Conservation (phyloP, 2,329 filamentous ascomycete genomes). For the Tolypocladium endophyticum region DNA sequence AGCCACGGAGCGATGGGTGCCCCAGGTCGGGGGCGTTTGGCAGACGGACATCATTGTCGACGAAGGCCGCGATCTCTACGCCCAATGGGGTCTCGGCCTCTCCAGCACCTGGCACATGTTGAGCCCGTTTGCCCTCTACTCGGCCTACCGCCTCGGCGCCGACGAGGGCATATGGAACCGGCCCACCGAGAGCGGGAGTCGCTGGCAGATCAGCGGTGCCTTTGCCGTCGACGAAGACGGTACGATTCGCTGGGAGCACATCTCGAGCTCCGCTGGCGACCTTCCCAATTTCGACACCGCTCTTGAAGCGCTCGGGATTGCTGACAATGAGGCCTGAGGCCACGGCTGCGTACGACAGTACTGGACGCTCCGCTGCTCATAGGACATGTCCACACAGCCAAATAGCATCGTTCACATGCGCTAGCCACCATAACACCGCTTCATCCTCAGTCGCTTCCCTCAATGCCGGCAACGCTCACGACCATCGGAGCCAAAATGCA, state of each 20-base stretch:
- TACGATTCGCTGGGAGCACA: conserved; percentile 19
- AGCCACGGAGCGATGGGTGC: conserved; percentile 47
- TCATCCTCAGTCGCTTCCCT: not conserved
- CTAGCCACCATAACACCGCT: not conserved
- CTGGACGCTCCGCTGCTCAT: not conserved
- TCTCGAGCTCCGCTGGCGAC: conserved; percentile 18
- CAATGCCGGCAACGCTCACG: not conserved
- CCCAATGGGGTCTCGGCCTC: conserved; percentile 54
- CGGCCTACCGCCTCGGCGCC: conserved; percentile 45
- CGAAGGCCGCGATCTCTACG: conserved; percentile 47
- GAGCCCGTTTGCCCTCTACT: conserved; percentile 45
- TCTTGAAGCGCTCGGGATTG: conserved; percentile 13
- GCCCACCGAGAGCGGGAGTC: conserved; percentile 52
- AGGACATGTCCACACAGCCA: too few species aligned
- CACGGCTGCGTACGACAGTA: not conserved
- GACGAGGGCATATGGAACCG: conserved; percentile 57
- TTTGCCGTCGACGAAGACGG: conserved; percentile 37
- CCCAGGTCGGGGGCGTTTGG: conserved; percentile 44
- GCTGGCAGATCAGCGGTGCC: conserved; percentile 59
- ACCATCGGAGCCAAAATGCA: not conserved
- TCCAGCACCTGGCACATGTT: conserved; percentile 53
- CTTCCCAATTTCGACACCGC: conserved; percentile 19
- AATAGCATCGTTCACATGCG: not conserved
- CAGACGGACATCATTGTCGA: conserved; percentile 51
- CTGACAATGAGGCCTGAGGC: not conserved